Base-by-base conservation (phyloP, 1,284 basidiomycete species). In the Papiliotrema fonsecae region DNA sequence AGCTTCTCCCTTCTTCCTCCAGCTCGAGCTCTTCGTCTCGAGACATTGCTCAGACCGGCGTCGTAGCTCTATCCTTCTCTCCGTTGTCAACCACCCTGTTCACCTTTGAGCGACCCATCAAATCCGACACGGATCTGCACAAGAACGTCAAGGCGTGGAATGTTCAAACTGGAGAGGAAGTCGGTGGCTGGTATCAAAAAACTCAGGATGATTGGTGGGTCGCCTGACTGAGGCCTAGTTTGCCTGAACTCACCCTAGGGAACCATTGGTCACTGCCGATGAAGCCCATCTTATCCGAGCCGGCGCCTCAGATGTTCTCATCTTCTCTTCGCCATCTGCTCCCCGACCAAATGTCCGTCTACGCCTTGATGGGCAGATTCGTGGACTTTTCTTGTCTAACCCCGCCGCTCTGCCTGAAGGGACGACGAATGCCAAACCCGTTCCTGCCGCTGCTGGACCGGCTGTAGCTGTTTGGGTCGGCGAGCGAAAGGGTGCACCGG, bases 401-500 rank as follows among this genome's bases (percentile, higher is more conserved):
- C 70, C 68, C 0, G 36, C 54, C 3, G 53, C 56, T 22, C 54
- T 72, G 22, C 54, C 67, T 10, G 60, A 56, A 19, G 59, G 60
- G 10, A 52, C 61, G 2, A 64, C 64, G 2, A 54, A 51, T 18
- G 52, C 60, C 21, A 65, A 60, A 47, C 64, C 67, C 1, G 47
- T 70, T 21, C 39, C 50, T 16, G 47, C 65, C 4, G 49, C 63
- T 47, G 40, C 54, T 19, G 67, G 68, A 55, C 60, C 68, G 6
- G 70, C 65, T 18, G 69, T 97, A 26, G 92, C 92, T 3, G 82
- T 94, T 14, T 98, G 97, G 70, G 78, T 93, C 35, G 87, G 85
- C 1, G 93, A 97, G 79, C 92, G 91, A 78, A 97, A 97, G 78
- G 93, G 93, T 50, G 84, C 86, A n/a, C 94, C 94, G 1, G 94